Base-by-base conservation (phyloP, 768 basidiomycete species). In the Auriculariales sp. region DNA sequence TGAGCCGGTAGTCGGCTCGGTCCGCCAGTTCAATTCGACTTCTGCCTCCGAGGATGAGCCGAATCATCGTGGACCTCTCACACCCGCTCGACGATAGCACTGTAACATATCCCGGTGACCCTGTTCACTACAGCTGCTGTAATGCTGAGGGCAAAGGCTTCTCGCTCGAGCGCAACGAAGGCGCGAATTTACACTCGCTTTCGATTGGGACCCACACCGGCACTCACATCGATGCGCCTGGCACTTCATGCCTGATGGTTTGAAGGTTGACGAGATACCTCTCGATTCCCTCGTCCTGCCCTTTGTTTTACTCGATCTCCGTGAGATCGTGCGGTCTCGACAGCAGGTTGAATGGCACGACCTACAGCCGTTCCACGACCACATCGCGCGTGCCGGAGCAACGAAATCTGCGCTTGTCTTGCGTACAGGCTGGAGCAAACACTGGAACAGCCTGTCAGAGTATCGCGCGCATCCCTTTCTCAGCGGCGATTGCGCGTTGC, bases 211-310 rank as follows among this genome's bases (percentile, higher is more conserved):
- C 83, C 1, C 85, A 87, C 58, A 79, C 79, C 1, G 85, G 84
- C 42, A 87, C 85, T 2, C 85, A 88, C 64, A 69, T 87, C 61
- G 85, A 88, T 56, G 81, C 83, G 1, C 85, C 85, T 0, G 72
- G 46, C 85, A 88, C 57, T 86, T 84, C 65, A 63, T 80, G 62
- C 62, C 64, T 3, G 66, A 71, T 27, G 82, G 79, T 3, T 63
- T 64, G 36, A 74, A 74, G 7, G 68, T 86, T 42, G 75, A 79
- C 54, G 67, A 78, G 47, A 67, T 86, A 44, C 70, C 74, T 9
- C 68, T 83, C 6, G 56, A 65, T 0, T 64, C 68, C 15, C 70
- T 83, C 49, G 61, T 81, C 22, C 76, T 74, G 2, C 73, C 72
- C n/a, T 73, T 73, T 0, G 56, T 74, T 19, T 60, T 82, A 1